Evolutionary conservation across 1,139 yeast genomes (phyloP), one percentile per base, ranked within the genome.

Genomic region (Lizanozyma gosingica): DNA sequence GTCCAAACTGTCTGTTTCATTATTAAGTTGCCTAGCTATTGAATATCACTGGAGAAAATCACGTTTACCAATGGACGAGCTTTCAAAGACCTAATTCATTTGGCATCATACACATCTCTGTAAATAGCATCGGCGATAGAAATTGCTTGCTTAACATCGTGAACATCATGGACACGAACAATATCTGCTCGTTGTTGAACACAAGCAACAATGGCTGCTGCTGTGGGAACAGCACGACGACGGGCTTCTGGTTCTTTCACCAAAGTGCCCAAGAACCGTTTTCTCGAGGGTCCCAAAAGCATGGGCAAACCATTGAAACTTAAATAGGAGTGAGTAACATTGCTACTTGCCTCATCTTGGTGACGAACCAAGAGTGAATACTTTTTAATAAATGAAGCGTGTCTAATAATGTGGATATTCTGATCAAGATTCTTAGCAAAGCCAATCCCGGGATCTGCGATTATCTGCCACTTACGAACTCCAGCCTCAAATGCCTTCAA

Each of bases 391-490:
- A 60, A 47, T 3, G 79, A 70, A 3, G 83, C 71, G 42, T 79
- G 67, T 43, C 78, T 73, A 22, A 92, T 67, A 1, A 88, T 51
- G 11, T 73, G 70, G 36, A 90, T 51, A 56, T 90, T 92, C 53
- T 90, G 96, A 8, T 59, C 50, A 36, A 73, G 53, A 41, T 71
- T 72, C 57, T 92, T 92, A 16, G 97, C 97, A 62, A 92, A 92
- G 1, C 98, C 98, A 40, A 92, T 63, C 1, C 98, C 98, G 0
- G 99, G 98, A 58, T 92, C 99, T 11, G 88, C 56, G 15, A 94
- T 79, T 2, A 92, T 65, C 60, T 92, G 97, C 96, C 97, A 92
- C 57, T 94, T 78, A 43, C 71, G 70, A 1, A 92, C 77, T 1
- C 96, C 96, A 0, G 62, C 63, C 0, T 52, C 55, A 39, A 76